Evolutionary conservation across 2,329 filamentous ascomycete species (phyloP).

Genomic region (Fusarium coicis): DNA sequence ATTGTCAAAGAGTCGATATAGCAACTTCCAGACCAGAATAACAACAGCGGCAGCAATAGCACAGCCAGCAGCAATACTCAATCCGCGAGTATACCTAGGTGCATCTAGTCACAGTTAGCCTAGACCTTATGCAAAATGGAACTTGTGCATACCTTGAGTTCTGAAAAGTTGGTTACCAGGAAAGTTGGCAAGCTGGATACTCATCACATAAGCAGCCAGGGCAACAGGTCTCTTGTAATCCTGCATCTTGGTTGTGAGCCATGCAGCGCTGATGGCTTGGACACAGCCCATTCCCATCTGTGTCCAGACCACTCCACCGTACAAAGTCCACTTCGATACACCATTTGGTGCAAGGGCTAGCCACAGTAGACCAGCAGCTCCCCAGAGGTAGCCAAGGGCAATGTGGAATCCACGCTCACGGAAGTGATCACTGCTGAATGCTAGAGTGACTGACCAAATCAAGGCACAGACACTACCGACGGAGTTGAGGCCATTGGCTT

Average conservation of each 20-base stretch:
- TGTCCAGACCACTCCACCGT: conserved; percentile 46
- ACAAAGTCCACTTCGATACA: conserved; percentile 43
- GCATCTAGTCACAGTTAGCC: conserved; percentile 29
- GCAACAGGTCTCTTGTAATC: conserved; percentile 45
- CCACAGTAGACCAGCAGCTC: conserved; percentile 43
- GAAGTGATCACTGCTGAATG: conserved; percentile 44
- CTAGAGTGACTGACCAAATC: conserved; percentile 41
- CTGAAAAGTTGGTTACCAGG: conserved; percentile 47
- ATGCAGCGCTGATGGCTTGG: conserved; percentile 47
- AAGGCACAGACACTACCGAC: conserved; percentile 44
- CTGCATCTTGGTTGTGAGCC: conserved; percentile 46
- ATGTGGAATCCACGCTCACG: conserved; percentile 45
- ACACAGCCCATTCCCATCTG: conserved; percentile 48
- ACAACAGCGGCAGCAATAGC: conserved; percentile 40
- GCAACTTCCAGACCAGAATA: conserved; percentile 45
- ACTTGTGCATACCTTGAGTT: conserved; percentile 29
- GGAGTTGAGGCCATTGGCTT: conserved; percentile 47
- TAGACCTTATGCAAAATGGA: accelerated
- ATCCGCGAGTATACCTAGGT: conserved; percentile 41
- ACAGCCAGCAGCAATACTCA: conserved; percentile 42
- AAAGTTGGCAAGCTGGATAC: conserved; percentile 47
- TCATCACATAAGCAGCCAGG: conserved; percentile 47
- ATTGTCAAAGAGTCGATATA: conserved; percentile 44
- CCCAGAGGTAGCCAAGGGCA: conserved; percentile 42
- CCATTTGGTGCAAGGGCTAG: conserved; percentile 39